phyloP scores from a whole-genome alignment of 768 basidiomycete species.

The Gloeophyllum trabeum region DNA sequence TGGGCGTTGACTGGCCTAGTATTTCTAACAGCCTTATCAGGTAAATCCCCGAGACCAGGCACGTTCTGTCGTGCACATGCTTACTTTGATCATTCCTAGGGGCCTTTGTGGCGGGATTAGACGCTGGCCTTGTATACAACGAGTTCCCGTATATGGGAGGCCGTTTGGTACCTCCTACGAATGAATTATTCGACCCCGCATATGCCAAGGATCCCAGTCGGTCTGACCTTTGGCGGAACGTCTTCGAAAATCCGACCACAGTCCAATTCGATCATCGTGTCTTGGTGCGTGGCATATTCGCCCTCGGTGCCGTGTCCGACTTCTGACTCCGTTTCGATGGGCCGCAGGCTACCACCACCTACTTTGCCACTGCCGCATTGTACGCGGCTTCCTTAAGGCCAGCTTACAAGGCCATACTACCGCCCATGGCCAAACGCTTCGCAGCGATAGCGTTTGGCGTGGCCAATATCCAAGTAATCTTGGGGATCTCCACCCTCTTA shows the following conservation, averaged over 20 bases:
- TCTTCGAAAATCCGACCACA: constrained; percentile 95
- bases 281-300: constrained; percentile 48
- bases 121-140: constrained; percentile 95
- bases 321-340: constrained; percentile 6
- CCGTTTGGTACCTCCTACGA: constrained; percentile 63
- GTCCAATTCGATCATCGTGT: constrained; percentile 96
- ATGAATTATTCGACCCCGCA: constrained; percentile 68
- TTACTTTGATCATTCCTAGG: constrained; percentile 32
- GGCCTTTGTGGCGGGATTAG: constrained; percentile 95
- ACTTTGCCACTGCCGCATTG: constrained; percentile 52
- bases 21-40: constrained; percentile 86
- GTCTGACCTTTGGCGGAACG: constrained; percentile 84
- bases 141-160: constrained; percentile 98
- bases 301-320: not conserved
- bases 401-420: constrained; percentile 34
- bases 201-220: constrained; percentile 65
- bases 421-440: constrained; percentile 45
- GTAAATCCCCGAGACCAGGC: constrained; percentile 25
- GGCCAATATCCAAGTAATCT: constrained; percentile 73
- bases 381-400: constrained; percentile 47
- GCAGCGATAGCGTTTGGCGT: constrained; percentile 57
- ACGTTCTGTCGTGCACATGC: not conserved
- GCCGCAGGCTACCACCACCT: constrained; percentile 74
- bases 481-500: constrained; percentile 73
- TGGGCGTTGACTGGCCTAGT: constrained; percentile 67